Evolutionary conservation across 2,329 filamentous ascomycete species (phyloP).

Genomic region (Metarhizium rileyi): DNA sequence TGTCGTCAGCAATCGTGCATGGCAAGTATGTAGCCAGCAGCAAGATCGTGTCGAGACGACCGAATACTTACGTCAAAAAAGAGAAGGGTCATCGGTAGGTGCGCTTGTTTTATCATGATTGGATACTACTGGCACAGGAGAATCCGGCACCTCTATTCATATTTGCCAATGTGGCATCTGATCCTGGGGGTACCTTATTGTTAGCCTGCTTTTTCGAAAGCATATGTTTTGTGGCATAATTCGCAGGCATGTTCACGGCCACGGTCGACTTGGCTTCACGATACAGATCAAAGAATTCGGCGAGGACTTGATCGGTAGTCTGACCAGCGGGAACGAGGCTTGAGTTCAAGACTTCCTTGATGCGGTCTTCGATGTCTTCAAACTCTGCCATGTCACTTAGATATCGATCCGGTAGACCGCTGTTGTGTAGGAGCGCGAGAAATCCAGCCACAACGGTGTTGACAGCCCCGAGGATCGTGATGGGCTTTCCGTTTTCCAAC

Average conservation of each 20-base stretch:
- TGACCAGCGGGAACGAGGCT: slow-evolving; percentile 32
- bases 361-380: slow-evolving; percentile 37
- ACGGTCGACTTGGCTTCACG: slow-evolving; percentile 36
- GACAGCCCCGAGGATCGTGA: slow-evolving; percentile 39
- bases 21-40: background rate
- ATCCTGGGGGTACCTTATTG: background rate
- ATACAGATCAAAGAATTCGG: slow-evolving; percentile 36
- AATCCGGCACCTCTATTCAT: background rate
- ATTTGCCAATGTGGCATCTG: background rate
- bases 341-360: slow-evolving; percentile 40
- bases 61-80: background rate
- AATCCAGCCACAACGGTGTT: slow-evolving; percentile 42
- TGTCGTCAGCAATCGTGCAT: background rate
- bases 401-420: slow-evolving; percentile 42
- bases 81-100: background rate
- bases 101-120: background rate
- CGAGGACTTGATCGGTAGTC: slow-evolving; percentile 35
- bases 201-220: slow-evolving; percentile 7
- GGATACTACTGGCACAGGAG: background rate
- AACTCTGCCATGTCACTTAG: slow-evolving; percentile 40
- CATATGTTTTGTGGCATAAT: slow-evolving; percentile 23
- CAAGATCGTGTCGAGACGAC: background rate
- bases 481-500: slow-evolving; percentile 25
- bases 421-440: slow-evolving; percentile 43
- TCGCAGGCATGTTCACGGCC: slow-evolving; percentile 36